Conservation (phyloP, 2,329 filamentous ascomycete species). For the Aspergillus transmontanensis region DNA sequence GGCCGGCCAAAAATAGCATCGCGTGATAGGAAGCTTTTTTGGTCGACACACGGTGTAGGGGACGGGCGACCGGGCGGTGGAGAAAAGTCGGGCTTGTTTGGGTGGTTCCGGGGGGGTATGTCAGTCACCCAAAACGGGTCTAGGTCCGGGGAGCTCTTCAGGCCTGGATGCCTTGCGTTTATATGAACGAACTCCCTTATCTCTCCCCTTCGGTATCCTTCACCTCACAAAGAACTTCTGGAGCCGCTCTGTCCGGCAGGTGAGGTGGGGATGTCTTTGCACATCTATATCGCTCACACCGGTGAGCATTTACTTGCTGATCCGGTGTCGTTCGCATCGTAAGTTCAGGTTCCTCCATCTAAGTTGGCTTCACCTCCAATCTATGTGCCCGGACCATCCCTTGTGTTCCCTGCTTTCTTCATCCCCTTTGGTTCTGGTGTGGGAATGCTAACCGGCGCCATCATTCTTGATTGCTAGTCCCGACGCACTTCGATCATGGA, state of each 20-base stretch:
- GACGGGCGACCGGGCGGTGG: constrained; percentile 17
- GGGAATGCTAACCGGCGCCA: constrained; percentile 23
- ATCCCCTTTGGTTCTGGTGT: not conserved
- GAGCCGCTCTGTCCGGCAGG: constrained; percentile 31
- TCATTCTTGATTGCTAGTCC: constrained; percentile 55
- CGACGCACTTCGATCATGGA: constrained; percentile 82
- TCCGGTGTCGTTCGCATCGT: constrained; percentile 74
- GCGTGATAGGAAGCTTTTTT: constrained; percentile 27
- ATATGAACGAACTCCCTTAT: constrained; percentile 6
- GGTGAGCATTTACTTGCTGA: constrained; percentile 83
- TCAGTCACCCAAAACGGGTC: constrained; percentile 22
- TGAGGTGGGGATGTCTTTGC: constrained; percentile 73
- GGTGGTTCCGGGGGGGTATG: constrained; percentile 18
- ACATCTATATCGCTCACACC: constrained; percentile 90
- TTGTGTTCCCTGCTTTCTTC: not conserved
- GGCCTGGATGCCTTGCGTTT: constrained; percentile 18
- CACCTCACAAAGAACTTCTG: constrained; percentile 8
- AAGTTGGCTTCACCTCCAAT: not conserved
- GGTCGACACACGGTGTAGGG: constrained; percentile 7
- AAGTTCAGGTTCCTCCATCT: constrained; percentile 38
- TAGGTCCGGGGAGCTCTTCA: constrained; percentile 23
- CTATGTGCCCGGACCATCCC: constrained; percentile 11
- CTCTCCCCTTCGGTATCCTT: constrained; percentile 24
- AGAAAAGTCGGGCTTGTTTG: constrained; percentile 11
- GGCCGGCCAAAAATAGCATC: constrained; percentile 27